Evolutionary conservation across 345 rosid genomes (phyloP), one percentile per base, ranked within the genome.

Genomic region (Eutrema japonicum): DNA sequence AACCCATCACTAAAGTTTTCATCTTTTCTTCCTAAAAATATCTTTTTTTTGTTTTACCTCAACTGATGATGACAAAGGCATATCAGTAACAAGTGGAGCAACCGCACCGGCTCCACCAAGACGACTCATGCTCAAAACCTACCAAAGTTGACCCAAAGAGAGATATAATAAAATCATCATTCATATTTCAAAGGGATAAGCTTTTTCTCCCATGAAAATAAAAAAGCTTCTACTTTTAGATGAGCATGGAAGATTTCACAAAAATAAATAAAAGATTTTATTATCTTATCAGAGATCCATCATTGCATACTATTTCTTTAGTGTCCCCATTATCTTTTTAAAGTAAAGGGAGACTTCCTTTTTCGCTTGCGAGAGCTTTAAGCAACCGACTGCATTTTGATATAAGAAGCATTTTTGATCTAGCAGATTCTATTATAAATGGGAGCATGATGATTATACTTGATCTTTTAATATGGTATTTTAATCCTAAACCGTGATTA

Each of bases 121-220:
- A 76, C 98, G 86, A 79, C 99, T 96, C 97, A 96, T 96, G 87
- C 98, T 96, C 73, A 96, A 82, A 69, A 96, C 98, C 99, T 96
- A 86, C 73, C 77, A 53, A 77, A 79, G 73, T 82, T 71, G 78
- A 78, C 78, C 78, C 41, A 70, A 61, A 69, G 37, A 33, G 30
- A 75, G 48, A 55, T 13, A 12, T 18, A 0, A 12, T 18, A 0
- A 42, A 65, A 40, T 36, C 61, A 58, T 71, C 68, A 57, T 46
- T 64, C 16, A 16, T 0, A 16, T 16, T 16, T 16, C 50, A 40
- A 54, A 70, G 26, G 5, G 71, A 71, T 70, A 64, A 71, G 80
- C 63, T 65, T 69, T 69, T 22, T 49, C 42, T 2, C 64, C 77
- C 68, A 79, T 64, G 18, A 35, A 70, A 60, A 13, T 10, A 18